Evolutionary conservation across 177 flowering plant genomes (phyloP).

Genomic region (Vitis hybrid): DNA sequence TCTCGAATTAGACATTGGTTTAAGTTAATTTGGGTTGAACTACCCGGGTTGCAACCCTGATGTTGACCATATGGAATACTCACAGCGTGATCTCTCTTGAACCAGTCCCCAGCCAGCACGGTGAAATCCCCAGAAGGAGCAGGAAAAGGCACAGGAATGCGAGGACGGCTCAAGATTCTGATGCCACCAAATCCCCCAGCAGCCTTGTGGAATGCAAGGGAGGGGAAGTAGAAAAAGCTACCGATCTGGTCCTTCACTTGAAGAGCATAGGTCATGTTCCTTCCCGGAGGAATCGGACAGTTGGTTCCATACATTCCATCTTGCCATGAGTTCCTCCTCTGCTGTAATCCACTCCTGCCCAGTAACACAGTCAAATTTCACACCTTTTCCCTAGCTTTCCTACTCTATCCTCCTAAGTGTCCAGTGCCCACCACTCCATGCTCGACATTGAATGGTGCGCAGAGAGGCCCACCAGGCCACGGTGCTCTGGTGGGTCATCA

Average conservation of each 20-base stretch:
- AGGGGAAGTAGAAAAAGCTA: constrained; percentile 82
- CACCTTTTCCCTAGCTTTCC: too few relatives aligned
- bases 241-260: constrained; percentile 97
- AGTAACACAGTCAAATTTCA: not conserved
- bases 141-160: constrained; percentile 88
- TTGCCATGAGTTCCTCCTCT: constrained; percentile 93
- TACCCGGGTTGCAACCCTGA: too few relatives aligned
- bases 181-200: constrained; percentile 89
- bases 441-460: too few relatives aligned
- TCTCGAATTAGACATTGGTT: too few relatives aligned
- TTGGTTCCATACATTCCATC: constrained; percentile 87
- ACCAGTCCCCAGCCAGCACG: constrained; percentile 93
- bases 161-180: constrained; percentile 74
- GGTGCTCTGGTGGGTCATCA: too few relatives aligned
- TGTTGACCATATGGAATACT: constrained; percentile 7
- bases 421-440: too few relatives aligned
- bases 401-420: too few relatives aligned
- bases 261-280: constrained; percentile 80
- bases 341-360: constrained; percentile 92
- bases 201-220: constrained; percentile 80
- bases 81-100: constrained; percentile 71
- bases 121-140: constrained; percentile 76
- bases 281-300: constrained; percentile 89
- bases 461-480: too few relatives aligned
- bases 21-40: too few relatives aligned